Evolutionary conservation across 495 filamentous ascomycete genomes (phyloP).

Genomic region (Podospora didyma): DNA sequence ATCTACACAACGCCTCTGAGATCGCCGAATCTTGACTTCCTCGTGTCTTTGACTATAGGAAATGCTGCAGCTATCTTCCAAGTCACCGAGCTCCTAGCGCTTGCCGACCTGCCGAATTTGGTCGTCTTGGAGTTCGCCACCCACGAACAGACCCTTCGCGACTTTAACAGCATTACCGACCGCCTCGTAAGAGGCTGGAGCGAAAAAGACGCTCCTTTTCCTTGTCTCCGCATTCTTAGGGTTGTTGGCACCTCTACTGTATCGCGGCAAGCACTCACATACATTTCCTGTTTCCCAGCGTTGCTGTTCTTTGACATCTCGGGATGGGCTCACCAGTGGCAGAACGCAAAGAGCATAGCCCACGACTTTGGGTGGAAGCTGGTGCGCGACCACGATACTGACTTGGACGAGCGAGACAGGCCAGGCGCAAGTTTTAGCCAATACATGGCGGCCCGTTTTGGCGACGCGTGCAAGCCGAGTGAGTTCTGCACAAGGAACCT

Average conservation of each 20-base stretch:
- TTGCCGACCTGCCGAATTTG: constrained; percentile 27
- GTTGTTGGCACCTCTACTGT: constrained; percentile 11
- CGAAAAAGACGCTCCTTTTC: constrained; percentile 19
- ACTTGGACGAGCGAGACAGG: too few relatives aligned
- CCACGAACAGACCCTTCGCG: neutral
- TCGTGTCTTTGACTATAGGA: constrained; percentile 26
- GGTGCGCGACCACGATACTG: too few relatives aligned
- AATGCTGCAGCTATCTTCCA: neutral
- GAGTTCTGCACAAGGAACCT: too few relatives aligned
- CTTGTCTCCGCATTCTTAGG: constrained; percentile 25
- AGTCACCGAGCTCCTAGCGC: constrained; percentile 16
- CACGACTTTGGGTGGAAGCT: too few relatives aligned
- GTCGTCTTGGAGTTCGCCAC: constrained; percentile 28
- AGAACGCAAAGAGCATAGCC: too few relatives aligned
- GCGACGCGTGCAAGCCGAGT: too few relatives aligned
- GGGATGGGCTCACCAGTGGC: too few relatives aligned
- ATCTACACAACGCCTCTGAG: constrained; percentile 21
- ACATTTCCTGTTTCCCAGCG: neutral
- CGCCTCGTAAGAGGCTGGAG: constrained; percentile 29
- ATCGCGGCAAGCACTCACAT: neutral
- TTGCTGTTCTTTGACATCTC: constrained; percentile 9
- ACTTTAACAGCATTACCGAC: constrained; percentile 20
- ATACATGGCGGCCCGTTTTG: too few relatives aligned
- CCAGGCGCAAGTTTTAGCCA: too few relatives aligned
- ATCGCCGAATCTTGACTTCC: constrained; percentile 15